Conservation (phyloP, 2,329 filamentous ascomycete species). For the Chaetoscypha palmicola region DNA sequence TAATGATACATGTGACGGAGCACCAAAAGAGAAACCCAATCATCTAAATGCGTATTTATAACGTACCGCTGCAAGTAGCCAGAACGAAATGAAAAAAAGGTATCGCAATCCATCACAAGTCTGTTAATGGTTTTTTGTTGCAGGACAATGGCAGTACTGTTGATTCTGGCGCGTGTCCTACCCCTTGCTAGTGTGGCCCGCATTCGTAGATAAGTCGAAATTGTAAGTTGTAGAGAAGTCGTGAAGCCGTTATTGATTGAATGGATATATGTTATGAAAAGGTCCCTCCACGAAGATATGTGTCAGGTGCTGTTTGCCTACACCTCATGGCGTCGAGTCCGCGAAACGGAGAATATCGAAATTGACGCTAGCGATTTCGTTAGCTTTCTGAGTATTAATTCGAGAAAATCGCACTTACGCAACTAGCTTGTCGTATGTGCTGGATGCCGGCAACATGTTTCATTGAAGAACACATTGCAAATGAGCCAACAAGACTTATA, state of each 20-base stretch:
- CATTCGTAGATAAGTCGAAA: neutral
- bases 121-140: too few relatives aligned
- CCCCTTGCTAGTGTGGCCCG: too few relatives aligned
- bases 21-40: too few relatives aligned
- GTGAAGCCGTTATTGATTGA: neutral
- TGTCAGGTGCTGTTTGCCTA: constrained; percentile 1
- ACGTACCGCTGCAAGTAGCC: too few relatives aligned
- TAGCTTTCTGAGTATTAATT: neutral
- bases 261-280: neutral
- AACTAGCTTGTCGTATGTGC: neutral
- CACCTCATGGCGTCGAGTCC: neutral
- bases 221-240: neutral
- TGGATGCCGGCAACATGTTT: constrained; percentile 12
- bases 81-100: too few relatives aligned
- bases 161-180: too few relatives aligned
- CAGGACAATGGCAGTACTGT: too few relatives aligned
- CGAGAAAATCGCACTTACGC: neutral
- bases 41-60: too few relatives aligned
- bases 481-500: constrained; percentile 17
- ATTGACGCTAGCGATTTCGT: neutral
- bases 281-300: neutral
- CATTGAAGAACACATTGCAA: constrained; percentile 16
- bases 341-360: neutral
- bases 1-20: neutral
- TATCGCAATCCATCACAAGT: too few relatives aligned